Percentiles rank a stretch among this genome's conserved stretches.
These are phyloP conservation scores for Botrytis fabae DNA, from an alignment of 2,329 filamentous ascomycete genomes.

Conservation along the genomic window DNA sequence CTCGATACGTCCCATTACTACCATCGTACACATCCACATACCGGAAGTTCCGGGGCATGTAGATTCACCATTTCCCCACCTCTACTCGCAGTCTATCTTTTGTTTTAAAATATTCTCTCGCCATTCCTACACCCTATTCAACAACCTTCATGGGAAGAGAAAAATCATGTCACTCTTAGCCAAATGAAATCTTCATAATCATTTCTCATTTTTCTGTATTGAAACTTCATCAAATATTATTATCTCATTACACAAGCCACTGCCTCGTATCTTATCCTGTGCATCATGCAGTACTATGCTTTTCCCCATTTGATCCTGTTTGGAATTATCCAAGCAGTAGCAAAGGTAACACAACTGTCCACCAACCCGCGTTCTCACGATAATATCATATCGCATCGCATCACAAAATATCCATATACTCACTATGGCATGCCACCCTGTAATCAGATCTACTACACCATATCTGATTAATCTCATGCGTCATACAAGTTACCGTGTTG, in stretches of 20 bases:
- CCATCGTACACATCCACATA: neutral
- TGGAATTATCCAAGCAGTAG: neutral
- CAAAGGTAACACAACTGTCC: neutral
- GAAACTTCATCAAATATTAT: neutral
- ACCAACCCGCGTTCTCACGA: neutral
- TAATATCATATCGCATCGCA: no score
- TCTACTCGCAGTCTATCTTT: neutral
- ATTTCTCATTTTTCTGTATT: neutral
- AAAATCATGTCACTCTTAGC: neutral
- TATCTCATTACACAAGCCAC: neutral
- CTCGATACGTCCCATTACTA: no score
- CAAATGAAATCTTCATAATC: neutral
- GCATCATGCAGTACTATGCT: neutral
- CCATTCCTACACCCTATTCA: neutral
- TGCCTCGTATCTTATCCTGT: neutral
- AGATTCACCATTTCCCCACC: neutral
- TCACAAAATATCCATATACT: no score
- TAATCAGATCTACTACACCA: neutral
- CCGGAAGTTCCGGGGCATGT: neutral
- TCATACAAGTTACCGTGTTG: neutral
- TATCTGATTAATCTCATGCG: neutral
- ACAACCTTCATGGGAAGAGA: neutral
- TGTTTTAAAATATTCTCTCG: neutral
- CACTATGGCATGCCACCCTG: neutral
- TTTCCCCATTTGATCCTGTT: neutral